Evolutionary conservation across 192 early-diverging fungal genomes (phyloP), one percentile per base, ranked within the genome.

Genomic region (Rhizophagus prolifer): DNA sequence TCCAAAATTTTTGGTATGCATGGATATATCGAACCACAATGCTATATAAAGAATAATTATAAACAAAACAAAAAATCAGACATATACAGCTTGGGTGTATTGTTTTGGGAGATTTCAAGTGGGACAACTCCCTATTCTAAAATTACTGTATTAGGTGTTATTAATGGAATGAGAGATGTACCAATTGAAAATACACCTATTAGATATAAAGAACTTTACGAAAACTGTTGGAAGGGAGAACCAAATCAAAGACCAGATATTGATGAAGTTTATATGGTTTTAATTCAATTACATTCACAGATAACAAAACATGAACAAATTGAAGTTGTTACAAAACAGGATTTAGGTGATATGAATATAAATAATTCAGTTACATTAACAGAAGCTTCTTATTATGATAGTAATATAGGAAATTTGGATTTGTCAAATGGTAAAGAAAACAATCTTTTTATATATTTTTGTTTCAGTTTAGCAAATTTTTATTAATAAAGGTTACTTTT

Each of bases 61-160:
- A 59, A 23, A 8, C 10, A 2, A 58, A 78, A 84, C 75, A 78
- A 80, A 4, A 62, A 67, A n/a, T 84, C 80, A 44, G 83, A 84
- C 46, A 80, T 84, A 54, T 84, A 84, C 34, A 81, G 80, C 9
- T 47, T 84, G 2, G 83, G 83, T 12, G 83, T 84, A 9, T 59
- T 84, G 26, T 71, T 84, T 26, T 84, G 83, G 83, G 83, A 84
- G 47, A 47, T 84, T 41, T 80, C 83, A 14, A 78, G 78, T 16
- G 80, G 83, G 13, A 73, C 69, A 69, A 36, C 65, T 26, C 79
- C 83, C 1, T 83, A 79, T 34, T 28, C 70, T 26, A 59, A 47
- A 21, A 28, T 62, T 44, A 60, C 73, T n/a, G 1, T n/a, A 5
- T 36, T 21, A 41, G n/a, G 0, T 6, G 79, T 83, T 62, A 59